These are phyloP conservation scores for Neofusicoccum umdonicola DNA, from an alignment of 2,329 filamentous ascomycete genomes.

Conservation along the genomic window DNA sequence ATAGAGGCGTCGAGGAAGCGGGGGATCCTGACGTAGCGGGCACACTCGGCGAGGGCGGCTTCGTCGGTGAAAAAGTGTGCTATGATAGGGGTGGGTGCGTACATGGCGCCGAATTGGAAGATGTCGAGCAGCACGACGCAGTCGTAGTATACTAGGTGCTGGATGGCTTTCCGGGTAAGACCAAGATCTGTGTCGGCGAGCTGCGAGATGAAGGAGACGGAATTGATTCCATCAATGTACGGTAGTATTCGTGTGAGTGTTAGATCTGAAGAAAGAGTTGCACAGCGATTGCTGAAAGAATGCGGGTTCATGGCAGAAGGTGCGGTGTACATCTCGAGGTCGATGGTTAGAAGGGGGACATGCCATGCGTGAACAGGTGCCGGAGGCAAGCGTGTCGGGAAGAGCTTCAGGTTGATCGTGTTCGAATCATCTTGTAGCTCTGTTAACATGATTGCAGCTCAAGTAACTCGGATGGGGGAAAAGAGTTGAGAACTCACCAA, in stretches of 20 bases:
- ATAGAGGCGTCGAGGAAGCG: slow-evolving; percentile 25
- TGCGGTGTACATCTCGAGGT: slow-evolving; percentile 25
- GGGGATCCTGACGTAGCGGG: slow-evolving; percentile 66
- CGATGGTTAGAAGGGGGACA: slow-evolving; percentile 73
- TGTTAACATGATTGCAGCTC: neutral
- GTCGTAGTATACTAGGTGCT: slow-evolving; percentile 90
- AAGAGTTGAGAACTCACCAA: slow-evolving; percentile 57
- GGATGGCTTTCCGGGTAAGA: slow-evolving; percentile 80
- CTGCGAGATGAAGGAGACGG: slow-evolving; percentile 81
- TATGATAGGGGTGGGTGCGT: slow-evolving; percentile 77
- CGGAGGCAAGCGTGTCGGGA: slow-evolving; percentile 76
- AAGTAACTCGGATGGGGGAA: neutral
- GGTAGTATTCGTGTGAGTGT: slow-evolving; percentile 77
- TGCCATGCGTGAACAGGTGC: slow-evolving; percentile 82
- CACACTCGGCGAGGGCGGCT: slow-evolving; percentile 81
- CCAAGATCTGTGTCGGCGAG: slow-evolving; percentile 83
- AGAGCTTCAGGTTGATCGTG: slow-evolving; percentile 94
- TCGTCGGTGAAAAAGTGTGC: slow-evolving; percentile 74
- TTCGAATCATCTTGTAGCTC: slow-evolving; percentile 74
- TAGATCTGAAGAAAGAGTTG: slow-evolving; percentile 65
- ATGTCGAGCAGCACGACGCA: slow-evolving; percentile 88
- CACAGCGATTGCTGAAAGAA: slow-evolving; percentile 29
- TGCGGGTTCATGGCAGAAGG: slow-evolving; percentile 3
- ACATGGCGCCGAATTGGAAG: slow-evolving; percentile 91
- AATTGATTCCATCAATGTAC: slow-evolving; percentile 86